phyloP scores from a whole-genome alignment of 1,139 yeast species.

The Nadsonia starkeyi-henricii region DNA sequence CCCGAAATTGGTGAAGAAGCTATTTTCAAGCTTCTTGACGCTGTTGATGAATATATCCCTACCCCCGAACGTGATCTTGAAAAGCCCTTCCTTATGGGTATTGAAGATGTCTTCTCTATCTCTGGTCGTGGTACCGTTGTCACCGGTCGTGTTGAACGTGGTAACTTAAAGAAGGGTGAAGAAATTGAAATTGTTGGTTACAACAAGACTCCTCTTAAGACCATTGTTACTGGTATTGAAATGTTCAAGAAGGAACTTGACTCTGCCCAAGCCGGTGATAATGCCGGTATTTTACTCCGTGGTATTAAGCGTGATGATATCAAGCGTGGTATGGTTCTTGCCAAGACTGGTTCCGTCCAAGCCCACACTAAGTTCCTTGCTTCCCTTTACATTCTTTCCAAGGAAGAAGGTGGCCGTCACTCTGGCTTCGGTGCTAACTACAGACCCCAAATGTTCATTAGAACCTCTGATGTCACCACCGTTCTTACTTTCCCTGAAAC shows the following conservation, averaged over 20 bases:
- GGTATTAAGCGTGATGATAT: constrained; percentile 97
- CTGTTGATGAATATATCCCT: constrained; percentile 90
- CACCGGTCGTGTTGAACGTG: constrained; percentile 98
- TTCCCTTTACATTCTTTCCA: constrained; percentile 79
- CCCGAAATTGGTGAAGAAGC: constrained; percentile 91
- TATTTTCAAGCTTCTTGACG: constrained; percentile 69
- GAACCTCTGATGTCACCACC: constrained; percentile 94
- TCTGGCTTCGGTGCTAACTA: constrained; percentile 93
- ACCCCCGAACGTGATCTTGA: constrained; percentile 94
- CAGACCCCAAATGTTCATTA: constrained; percentile 94
- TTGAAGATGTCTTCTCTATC: constrained; percentile 94
- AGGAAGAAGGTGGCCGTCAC: constrained; percentile 99
- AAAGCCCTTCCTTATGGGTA: constrained; percentile 92
- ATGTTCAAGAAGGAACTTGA: constrained; percentile 98
- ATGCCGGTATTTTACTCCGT: constrained; percentile 93
- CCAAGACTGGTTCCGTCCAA: constrained; percentile 84
- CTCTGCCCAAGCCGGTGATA: constrained; percentile 97
- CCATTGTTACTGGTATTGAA: constrained; percentile 95
- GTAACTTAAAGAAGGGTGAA: constrained; percentile 93
- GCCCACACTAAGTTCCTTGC: constrained; percentile 92
- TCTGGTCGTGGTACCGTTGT: constrained; percentile 99
- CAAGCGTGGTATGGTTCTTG: constrained; percentile 94
- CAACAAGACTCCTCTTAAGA: constrained; percentile 76
- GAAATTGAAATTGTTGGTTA: constrained; percentile 94
- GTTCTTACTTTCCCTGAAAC: constrained; percentile 85